Base-by-base conservation (phyloP, 192 early-diverging fungal species). In the Umbelopsis isabellina region DNA sequence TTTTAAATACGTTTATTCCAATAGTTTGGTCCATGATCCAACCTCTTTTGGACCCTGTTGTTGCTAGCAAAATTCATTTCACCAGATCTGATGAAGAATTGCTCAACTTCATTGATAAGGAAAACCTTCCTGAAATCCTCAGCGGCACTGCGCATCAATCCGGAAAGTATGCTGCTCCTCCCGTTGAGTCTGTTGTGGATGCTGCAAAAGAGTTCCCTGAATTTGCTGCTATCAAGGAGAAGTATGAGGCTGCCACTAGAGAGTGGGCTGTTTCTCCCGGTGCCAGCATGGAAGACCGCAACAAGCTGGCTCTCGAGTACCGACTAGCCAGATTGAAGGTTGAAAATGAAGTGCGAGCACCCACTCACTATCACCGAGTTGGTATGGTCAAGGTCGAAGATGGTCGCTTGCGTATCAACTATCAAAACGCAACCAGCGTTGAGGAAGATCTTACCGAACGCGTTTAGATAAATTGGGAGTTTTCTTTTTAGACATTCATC, bases 31-130 rank as follows among this genome's bases (percentile, higher is more conserved):
- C 86, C 50, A 72, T 96, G 49, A 91, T 97, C 69, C 80, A 87
- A 49, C 91, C 92, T 35, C 78, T 94, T 70, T 82, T 97, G 12
- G 95, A 97, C 72, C 93, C 95, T 27, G 92, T 96, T 16, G 95
- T 97, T 1, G 94, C 88, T 33, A 82, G 84, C 47, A 97, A 97
- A 76, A 89, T 97, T 70, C 75, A 85, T 25, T 97, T 97, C 70
- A 86, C 89, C 8, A 84, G 87, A 6, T 77, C 70, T 25, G 46
- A 84, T 16, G 84, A 90, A 21, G 88, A 94, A 15, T 67, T 95
- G 20, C 74, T 75, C 12, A 72, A 87, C 30, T 90, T 85, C 44
- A 90, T 97, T 49, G 84, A 84, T 20, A 75, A 81, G 4, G 82
- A 80, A 20, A 71, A 86, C 50, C 64, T 97, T 27, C 88, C 90